Percentiles rank a stretch among this genome's conserved stretches.
Conservation (phyloP, 139 green algal species). For the Tetraselmis striata region DNA sequence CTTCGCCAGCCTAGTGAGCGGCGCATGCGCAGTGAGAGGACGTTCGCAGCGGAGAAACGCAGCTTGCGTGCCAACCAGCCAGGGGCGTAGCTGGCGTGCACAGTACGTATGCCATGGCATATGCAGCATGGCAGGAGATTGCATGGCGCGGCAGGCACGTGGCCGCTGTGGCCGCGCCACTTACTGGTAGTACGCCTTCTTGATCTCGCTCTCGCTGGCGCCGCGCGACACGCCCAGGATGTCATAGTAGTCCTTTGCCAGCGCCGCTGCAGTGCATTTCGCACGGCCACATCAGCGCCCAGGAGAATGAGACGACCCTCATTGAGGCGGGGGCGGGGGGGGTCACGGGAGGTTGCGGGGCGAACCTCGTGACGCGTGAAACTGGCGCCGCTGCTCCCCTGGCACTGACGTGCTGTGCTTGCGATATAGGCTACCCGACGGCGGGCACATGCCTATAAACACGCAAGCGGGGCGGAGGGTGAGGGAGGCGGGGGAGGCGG, state of each 20-base stretch:
- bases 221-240: conserved; percentile 53
- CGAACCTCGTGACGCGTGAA: background rate
- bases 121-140: too few relatives aligned
- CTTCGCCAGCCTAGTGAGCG: conserved; percentile 70
- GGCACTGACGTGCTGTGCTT: too few relatives aligned
- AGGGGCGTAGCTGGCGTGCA: too few relatives aligned
- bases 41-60: too few relatives aligned
- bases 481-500: background rate
- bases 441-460: too few relatives aligned
- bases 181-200: conserved; percentile 79
- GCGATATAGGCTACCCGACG: too few relatives aligned
- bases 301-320: background rate
- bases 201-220: conserved; percentile 78
- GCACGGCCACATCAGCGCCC: background rate
- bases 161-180: too few relatives aligned
- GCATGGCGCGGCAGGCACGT: too few relatives aligned
- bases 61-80: too few relatives aligned
- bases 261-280: conserved; percentile 4
- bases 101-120: too few relatives aligned
- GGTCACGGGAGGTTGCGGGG: background rate
- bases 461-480: background rate
- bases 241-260: conserved; percentile 69
- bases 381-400: background rate
- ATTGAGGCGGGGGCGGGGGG: background rate
- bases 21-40: too few relatives aligned